Evolutionary conservation across 352 stramenopile genomes (phyloP).

Genomic region (Pythium apleroticum): DNA sequence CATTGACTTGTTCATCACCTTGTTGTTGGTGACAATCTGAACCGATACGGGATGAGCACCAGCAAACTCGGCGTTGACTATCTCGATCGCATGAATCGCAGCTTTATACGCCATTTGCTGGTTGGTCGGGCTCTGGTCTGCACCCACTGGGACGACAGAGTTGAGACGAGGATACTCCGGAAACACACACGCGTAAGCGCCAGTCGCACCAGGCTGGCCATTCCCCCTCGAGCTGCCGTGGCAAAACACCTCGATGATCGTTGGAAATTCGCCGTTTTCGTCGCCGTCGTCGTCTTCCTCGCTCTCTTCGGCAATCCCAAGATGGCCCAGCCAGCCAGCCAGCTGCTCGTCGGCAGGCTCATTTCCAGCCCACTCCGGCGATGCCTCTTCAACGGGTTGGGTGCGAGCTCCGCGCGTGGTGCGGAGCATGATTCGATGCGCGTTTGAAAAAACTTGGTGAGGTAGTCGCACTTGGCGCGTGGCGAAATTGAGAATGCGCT

Average conservation of each 20-base stretch:
- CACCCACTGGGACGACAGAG: background rate
- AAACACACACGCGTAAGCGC: conserved; percentile 7
- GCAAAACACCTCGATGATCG: conserved; percentile 2
- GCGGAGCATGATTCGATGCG: background rate
- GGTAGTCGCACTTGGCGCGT: too few species aligned
- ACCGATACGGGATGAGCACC: background rate
- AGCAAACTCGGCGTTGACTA: background rate
- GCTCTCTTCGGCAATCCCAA: background rate
- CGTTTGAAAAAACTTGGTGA: too few species aligned
- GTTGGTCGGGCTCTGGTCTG: background rate
- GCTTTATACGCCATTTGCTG: background rate
- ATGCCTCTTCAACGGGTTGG: background rate
- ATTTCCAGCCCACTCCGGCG: background rate
- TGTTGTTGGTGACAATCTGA: conserved; percentile 2
- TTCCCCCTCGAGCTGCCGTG: background rate
- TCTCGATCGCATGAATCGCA: background rate
- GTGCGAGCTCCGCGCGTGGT: background rate
- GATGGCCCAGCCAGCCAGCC: background rate
- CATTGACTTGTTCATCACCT: conserved; percentile 2
- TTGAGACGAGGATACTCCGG: background rate
- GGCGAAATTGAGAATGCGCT: too few species aligned
- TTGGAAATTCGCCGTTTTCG: background rate
- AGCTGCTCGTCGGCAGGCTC: background rate
- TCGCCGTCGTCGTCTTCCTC: background rate
- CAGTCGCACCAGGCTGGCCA: background rate